A percentile compares a stretch with the other conserved stretches of the same genome.
These are phyloP conservation scores for Sungouiozyma intestinalis DNA, from an alignment of 805 yeast genomes.

Conservation along the genomic window DNA sequence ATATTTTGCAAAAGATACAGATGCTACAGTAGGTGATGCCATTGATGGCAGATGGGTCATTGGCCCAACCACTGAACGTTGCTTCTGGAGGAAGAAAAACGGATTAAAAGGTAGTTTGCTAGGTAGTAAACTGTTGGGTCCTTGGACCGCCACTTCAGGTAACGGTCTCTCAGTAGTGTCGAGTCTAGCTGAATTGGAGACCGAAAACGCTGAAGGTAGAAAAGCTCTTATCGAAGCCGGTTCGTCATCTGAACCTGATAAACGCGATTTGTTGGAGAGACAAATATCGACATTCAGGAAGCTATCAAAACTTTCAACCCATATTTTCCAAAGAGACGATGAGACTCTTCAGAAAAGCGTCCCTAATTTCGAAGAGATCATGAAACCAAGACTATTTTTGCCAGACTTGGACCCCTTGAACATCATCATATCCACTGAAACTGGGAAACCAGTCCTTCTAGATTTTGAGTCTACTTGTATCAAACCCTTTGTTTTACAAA, in stretches of 20 bases:
- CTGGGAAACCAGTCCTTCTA: conserved; percentile 40
- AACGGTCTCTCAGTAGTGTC: conserved; percentile 53
- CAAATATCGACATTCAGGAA: conserved; percentile 55
- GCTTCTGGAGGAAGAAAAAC: conserved; percentile 60
- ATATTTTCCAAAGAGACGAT: conserved; percentile 42
- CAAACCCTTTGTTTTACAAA: conserved; percentile 71
- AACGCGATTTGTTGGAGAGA: conserved; percentile 36
- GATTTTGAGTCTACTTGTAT: conserved; percentile 78
- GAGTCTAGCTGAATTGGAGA: conserved; percentile 55
- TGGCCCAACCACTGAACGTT: conserved; percentile 81
- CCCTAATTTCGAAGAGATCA: conserved; percentile 51
- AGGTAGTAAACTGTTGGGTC: conserved; percentile 45
- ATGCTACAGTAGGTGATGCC: conserved; percentile 1
- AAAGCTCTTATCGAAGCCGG: conserved; percentile 28
- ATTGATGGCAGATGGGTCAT: conserved; percentile 58
- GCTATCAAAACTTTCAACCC: conserved; percentile 44
- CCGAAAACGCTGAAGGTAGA: conserved; percentile 48
- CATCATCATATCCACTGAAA: conserved; percentile 42
- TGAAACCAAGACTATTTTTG: conserved; percentile 61
- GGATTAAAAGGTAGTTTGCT: background rate
- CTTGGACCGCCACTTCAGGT: conserved; percentile 44
- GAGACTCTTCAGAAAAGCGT: conserved; percentile 34
- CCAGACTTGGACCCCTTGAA: conserved; percentile 93
- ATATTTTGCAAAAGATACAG: conserved; percentile 38
- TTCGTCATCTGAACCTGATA: conserved; percentile 8